phyloP scores from a whole-genome alignment of 78 protist species.

The Dictyostelium intermedium region DNA sequence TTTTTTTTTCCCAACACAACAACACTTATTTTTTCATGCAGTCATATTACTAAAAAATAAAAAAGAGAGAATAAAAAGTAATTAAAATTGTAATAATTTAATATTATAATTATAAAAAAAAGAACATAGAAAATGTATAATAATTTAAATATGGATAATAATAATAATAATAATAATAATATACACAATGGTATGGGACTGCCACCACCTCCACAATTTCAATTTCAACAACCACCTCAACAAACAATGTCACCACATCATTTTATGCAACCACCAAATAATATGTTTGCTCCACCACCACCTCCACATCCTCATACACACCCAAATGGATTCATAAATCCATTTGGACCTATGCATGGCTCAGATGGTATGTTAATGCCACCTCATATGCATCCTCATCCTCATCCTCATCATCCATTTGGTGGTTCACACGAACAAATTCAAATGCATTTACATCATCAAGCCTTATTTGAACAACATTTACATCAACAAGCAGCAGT shows the following conservation, averaged over 20 bases:
- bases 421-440: neutral
- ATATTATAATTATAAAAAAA: neutral
- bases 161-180: neutral
- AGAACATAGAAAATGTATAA: neutral
- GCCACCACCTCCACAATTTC: neutral
- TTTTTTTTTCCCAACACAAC: neutral
- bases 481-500: neutral
- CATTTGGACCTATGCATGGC: neutral
- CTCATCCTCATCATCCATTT: neutral
- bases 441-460: conserved; percentile 6
- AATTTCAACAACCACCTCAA: neutral
- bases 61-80: neutral
- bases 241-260: neutral
- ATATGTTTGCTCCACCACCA: neutral
- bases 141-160: neutral
- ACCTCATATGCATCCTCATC: neutral
- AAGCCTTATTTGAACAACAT: neutral
- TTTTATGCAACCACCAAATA: conserved; percentile 1
- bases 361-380: conserved; percentile 4
- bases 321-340: neutral
- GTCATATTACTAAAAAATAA: neutral
- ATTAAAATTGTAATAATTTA: neutral
- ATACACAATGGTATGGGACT: neutral
- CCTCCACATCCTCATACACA: neutral
- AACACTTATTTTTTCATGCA: neutral